Evolutionary conservation across 208 protist genomes (phyloP).

Genomic region (Wallacemonas sp.): DNA sequence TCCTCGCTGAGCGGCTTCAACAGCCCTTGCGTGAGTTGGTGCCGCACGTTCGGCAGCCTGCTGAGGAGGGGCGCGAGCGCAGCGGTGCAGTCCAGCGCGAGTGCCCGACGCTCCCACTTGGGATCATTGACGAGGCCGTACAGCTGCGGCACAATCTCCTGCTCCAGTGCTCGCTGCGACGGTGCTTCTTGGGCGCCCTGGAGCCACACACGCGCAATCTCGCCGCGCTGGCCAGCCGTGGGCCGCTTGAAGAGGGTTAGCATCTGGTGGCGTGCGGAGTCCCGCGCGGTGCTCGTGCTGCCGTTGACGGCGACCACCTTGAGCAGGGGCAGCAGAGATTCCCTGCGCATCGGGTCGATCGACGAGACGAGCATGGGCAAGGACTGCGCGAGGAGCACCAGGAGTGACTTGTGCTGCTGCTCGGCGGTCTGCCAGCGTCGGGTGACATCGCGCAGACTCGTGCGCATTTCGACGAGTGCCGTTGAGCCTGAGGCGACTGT

Average conservation of each 20-base stretch:
- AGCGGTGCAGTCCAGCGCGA: constrained; percentile 57
- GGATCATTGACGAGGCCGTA: constrained; percentile 62
- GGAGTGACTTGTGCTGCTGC: constrained; percentile 23
- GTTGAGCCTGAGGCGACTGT: not conserved
- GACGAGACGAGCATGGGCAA: constrained; percentile 45
- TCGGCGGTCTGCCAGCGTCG: constrained; percentile 25
- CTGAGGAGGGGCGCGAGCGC: constrained; percentile 37
- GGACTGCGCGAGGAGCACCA: constrained; percentile 41
- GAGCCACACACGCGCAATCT: constrained; percentile 54
- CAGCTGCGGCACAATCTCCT: constrained; percentile 66
- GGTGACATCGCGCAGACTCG: constrained; percentile 15
- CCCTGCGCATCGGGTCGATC: constrained; percentile 56
- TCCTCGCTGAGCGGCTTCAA: constrained; percentile 69
- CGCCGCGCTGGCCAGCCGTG: constrained; percentile 30
- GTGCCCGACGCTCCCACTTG: constrained; percentile 48
- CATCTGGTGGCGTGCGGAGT: constrained; percentile 45
- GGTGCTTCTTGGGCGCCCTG: constrained; percentile 38
- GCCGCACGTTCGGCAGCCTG: constrained; percentile 29
- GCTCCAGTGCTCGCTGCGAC: constrained; percentile 34
- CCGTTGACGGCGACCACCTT: constrained; percentile 35
- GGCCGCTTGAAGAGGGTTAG: constrained; percentile 64
- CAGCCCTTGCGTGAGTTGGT: constrained; percentile 58
- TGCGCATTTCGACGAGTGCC: constrained; percentile 14
- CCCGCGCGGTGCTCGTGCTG: constrained; percentile 28
- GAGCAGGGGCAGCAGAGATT: constrained; percentile 65